Base-by-base conservation (phyloP, 768 basidiomycete genomes). In the Hirschioporus abietinus region DNA sequence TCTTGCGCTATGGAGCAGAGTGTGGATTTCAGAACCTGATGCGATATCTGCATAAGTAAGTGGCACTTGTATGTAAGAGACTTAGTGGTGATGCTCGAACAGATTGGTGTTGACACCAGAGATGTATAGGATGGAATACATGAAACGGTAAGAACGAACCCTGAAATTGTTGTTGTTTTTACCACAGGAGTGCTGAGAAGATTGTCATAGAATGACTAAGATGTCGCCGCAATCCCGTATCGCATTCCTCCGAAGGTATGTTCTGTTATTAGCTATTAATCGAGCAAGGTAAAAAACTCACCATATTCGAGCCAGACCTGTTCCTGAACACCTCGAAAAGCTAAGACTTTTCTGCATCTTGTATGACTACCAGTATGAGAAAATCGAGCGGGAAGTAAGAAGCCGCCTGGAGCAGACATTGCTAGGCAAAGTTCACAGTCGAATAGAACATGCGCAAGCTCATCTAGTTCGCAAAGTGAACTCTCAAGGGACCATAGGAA, bases 271-370 rank as follows among this genome's bases (percentile, higher is more conserved):
- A 12, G 9, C 60, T 6, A 61, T 18, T 8, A 15, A 7, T 61
- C 15, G 60, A 34, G 9, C 23, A 9, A 17, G 30, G 15, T 61
- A 30, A 30, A 30, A 30, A 30, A 30, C 60, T 61, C 60, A 34
- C 30, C 18, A 61, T 7, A 9, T 61, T 6, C 23, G 10, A 24
- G 23, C 10, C 18, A 61, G 60, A 25, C 30, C 60, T 18, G 60
- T 61, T 25, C 24, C 30, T 12, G 60, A 61, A 17, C 17, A 61
- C 18, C 30, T 61, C 2, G 25, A 34, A 61, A 25, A 25, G 9
- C 30, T 61, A 34, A 25, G 60, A 25, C 30, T 61, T 17, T 61
- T 61, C 60, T 61, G 60, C 60, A 61, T 61, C 24, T 34, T 61
- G 60, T 61, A 61, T 18, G 60, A 61, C 23, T 61, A 61, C 23